Evolutionary conservation across 345 rosid genomes (phyloP).

Genomic region (Anastatica hierochuntica): DNA sequence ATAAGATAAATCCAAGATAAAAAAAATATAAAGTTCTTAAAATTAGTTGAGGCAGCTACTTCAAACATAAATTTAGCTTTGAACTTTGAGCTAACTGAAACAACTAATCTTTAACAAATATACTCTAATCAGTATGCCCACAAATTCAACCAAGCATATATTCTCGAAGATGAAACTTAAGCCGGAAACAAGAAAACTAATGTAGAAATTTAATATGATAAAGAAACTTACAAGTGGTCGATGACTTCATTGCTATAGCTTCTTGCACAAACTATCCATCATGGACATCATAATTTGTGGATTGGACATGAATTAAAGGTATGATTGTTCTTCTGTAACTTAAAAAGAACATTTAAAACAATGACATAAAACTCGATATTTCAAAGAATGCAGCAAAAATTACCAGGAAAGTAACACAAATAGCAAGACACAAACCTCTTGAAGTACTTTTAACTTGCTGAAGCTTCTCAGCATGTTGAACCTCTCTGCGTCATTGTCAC

Average conservation of each 20-base stretch:
- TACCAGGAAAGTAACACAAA: no score
- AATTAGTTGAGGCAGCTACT: conserved; percentile 1
- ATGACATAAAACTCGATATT: no score
- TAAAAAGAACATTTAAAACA: no score
- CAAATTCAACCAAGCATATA: conserved; percentile 2
- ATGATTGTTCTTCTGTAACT: no score
- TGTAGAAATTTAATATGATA: neutral
- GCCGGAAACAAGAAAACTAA: no score
- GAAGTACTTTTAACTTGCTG: no score
- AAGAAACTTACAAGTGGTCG: conserved; percentile 48
- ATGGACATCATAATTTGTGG: conserved; percentile 75
- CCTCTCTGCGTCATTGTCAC: no score
- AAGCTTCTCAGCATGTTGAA: no score
- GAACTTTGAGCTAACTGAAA: neutral
- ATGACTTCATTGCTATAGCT: conserved; percentile 43
- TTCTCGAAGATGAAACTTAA: neutral
- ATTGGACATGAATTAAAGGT: no score
- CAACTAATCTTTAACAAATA: neutral
- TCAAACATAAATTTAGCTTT: conserved; percentile 10
- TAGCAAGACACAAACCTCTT: no score
- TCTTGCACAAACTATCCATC: conserved; percentile 56
- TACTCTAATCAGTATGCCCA: conserved; percentile 1
- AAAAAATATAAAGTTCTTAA: conserved; percentile 1
- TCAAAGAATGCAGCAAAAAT: no score
- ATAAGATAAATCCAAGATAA: neutral